phyloP scores from a whole-genome alignment of 257 asterid species.

The Phtheirospermum japonicum region DNA sequence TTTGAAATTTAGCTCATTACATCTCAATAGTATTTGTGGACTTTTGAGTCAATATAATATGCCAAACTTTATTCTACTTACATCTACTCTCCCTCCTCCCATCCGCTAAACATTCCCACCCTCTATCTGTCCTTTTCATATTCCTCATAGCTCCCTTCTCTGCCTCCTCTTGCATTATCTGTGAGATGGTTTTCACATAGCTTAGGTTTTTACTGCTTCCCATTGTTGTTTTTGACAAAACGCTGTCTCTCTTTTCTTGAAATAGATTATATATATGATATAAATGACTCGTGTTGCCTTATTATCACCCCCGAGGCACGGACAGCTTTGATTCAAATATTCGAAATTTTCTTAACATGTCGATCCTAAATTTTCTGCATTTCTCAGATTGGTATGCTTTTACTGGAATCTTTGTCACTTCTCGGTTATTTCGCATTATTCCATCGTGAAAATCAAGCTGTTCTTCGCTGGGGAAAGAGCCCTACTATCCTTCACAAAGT shows the following conservation, averaged over 20 bases:
- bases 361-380: slow-evolving; percentile 9
- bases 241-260: too few relatives aligned
- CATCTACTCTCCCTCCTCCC: not conserved
- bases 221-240: too few relatives aligned
- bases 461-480: slow-evolving; percentile 98
- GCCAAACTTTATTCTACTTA: not conserved
- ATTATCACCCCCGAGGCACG: too few relatives aligned
- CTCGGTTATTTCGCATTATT: slow-evolving; percentile 89
- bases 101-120: not conserved
- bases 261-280: too few relatives aligned
- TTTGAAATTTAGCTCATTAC: too few relatives aligned
- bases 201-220: too few relatives aligned
- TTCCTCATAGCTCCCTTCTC: not conserved
- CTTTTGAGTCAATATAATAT: not conserved
- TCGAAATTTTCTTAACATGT: too few relatives aligned
- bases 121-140: not conserved
- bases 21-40: not conserved
- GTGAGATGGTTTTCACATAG: too few relatives aligned
- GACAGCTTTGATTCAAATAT: too few relatives aligned
- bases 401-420: slow-evolving; percentile 80
- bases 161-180: too few relatives aligned
- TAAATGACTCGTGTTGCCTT: too few relatives aligned
- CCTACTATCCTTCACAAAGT: slow-evolving; percentile 99
- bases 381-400: slow-evolving; percentile 66
- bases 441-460: slow-evolving; percentile 91